phyloP scores from a whole-genome alignment of 2,329 filamentous ascomycete genomes.

The Claviceps pazoutovae region DNA sequence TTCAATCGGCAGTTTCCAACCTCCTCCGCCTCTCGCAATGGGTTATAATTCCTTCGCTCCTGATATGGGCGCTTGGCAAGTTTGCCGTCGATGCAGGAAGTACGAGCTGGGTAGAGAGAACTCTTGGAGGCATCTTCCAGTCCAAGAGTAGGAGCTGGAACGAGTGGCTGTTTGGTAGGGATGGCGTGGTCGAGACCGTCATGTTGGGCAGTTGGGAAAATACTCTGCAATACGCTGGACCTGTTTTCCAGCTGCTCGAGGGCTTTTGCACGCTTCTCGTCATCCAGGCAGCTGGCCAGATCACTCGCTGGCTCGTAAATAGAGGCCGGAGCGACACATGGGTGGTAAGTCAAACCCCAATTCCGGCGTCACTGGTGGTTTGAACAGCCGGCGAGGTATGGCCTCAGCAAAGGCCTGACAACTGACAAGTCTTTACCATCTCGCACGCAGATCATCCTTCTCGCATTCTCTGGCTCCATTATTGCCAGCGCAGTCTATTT shows the following conservation, averaged over 20 bases:
- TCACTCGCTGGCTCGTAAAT: constrained; percentile 91
- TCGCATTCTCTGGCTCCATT: constrained; percentile 77
- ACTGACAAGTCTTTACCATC: too few relatives aligned
- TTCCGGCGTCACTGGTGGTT: too few relatives aligned
- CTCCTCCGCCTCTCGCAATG: constrained; percentile 68
- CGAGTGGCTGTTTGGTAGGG: constrained; percentile 80
- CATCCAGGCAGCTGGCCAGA: constrained; percentile 87
- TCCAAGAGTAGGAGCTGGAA: constrained; percentile 51
- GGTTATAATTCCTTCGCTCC: constrained; percentile 67
- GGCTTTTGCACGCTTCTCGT: constrained; percentile 94
- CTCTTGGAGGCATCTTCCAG: constrained; percentile 52
- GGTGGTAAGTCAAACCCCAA: constrained; percentile 54
- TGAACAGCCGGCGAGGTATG: too few relatives aligned
- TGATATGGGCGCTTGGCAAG: constrained; percentile 92
- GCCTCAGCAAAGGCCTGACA: too few relatives aligned
- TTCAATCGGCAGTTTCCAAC: constrained; percentile 58
- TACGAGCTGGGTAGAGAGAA: constrained; percentile 70
- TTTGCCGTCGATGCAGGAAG: constrained; percentile 81
- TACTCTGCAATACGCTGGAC: constrained; percentile 75
- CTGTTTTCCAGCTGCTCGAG: constrained; percentile 85
- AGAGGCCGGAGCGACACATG: constrained; percentile 85
- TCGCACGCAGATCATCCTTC: constrained; percentile 57
- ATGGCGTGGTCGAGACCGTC: constrained; percentile 65
- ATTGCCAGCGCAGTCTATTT: constrained; percentile 94
- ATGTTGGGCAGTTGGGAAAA: constrained; percentile 84